These are phyloP conservation scores for Pisolithus albus DNA, from an alignment of 768 basidiomycete genomes.

Conservation along the genomic window DNA sequence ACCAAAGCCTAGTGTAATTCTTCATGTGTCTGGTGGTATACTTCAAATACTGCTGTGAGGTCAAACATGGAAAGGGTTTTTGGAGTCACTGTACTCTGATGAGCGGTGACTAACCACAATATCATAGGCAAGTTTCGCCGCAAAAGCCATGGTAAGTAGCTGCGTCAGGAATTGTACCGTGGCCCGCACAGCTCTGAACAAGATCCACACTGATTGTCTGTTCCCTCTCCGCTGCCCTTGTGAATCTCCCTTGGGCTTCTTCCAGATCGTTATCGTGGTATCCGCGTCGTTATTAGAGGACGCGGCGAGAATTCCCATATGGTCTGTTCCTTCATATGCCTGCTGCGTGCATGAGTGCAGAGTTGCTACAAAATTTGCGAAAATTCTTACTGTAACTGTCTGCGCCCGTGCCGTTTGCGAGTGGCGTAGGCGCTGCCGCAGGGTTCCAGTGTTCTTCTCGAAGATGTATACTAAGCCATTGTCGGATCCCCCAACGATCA, in stretches of 20 bases:
- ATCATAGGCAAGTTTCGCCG: neutral
- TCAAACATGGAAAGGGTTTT: no score
- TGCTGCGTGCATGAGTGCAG: neutral
- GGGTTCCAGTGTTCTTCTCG: neutral
- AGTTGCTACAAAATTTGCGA: neutral
- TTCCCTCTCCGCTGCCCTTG: neutral
- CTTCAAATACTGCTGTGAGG: no score
- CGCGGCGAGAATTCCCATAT: neutral
- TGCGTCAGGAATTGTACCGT: neutral
- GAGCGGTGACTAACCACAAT: neutral
- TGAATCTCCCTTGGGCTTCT: neutral
- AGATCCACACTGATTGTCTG: neutral
- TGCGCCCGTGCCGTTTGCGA: neutral
- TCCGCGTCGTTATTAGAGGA: neutral
- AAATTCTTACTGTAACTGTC: neutral
- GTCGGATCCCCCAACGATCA: slow-evolving; percentile 1
- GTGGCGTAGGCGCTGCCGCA: neutral
- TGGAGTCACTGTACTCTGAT: no score
- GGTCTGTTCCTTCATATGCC: neutral
- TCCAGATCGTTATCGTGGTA: neutral
- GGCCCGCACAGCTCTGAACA: neutral
- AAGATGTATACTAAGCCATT: neutral
- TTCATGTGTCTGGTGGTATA: no score
- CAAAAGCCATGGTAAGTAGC: neutral
- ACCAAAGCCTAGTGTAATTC: no score